A percentile compares a stretch with the other conserved stretches of the same genome.
phyloP scores from a whole-genome alignment of 2,329 filamentous ascomycete species.

The Paradendryphiella salina region DNA sequence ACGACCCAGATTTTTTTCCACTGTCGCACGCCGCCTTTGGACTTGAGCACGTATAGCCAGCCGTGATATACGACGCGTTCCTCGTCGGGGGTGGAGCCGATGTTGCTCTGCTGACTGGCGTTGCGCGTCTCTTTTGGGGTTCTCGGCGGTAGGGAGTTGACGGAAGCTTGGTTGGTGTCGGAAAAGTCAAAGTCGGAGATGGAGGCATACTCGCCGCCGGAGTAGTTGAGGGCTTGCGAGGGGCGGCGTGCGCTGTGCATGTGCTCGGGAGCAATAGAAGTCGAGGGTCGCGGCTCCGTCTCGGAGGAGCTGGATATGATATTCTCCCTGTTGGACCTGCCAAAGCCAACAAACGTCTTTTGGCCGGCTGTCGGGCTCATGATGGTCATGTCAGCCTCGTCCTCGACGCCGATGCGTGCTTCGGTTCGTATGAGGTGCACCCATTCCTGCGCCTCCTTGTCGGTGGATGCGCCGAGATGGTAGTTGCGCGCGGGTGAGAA shows the following conservation, averaged over 20 bases:
- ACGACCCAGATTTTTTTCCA: slow-evolving; percentile 98
- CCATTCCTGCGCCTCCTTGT: slow-evolving; percentile 82
- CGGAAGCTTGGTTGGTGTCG: slow-evolving; percentile 64
- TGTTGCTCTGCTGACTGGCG: slow-evolving; percentile 64
- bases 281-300: slow-evolving; percentile 43
- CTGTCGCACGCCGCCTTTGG: slow-evolving; percentile 79
- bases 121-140: slow-evolving; percentile 52
- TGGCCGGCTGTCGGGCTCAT: slow-evolving; percentile 65
- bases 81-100: slow-evolving; percentile 59
- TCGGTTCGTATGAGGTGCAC: slow-evolving; percentile 77
- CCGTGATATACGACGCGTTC: slow-evolving; percentile 95
- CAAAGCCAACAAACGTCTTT: slow-evolving; percentile 51
- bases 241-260: slow-evolving; percentile 54
- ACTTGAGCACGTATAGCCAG: slow-evolving; percentile 81
- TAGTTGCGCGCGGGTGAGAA: slow-evolving; percentile 91
- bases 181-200: slow-evolving; percentile 91
- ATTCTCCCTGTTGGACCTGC: slow-evolving; percentile 33
- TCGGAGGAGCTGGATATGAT: slow-evolving; percentile 54
- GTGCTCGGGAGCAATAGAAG: slow-evolving; percentile 31
- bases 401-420: slow-evolving; percentile 76
- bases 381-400: slow-evolving; percentile 80
- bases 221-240: slow-evolving; percentile 66
- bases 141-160: slow-evolving; percentile 47
- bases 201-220: slow-evolving; percentile 69
- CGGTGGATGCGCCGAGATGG: slow-evolving; percentile 77